A percentile compares a stretch with the other conserved stretches of the same genome.
phyloP scores from a whole-genome alignment of 805 yeast species.

The Candida krabiensis region DNA sequence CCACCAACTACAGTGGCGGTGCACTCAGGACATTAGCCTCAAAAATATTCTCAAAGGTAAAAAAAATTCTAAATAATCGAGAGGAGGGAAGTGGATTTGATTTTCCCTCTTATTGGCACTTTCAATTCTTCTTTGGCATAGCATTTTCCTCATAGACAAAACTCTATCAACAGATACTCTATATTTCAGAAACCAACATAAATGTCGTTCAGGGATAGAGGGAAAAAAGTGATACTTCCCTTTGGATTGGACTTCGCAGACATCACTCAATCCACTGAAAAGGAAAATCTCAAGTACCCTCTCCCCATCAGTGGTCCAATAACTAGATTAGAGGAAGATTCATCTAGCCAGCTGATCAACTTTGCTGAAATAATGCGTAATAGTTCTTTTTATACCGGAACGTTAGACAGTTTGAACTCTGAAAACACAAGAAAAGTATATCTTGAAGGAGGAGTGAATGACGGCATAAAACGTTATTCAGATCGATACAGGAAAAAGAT shows the following conservation, averaged over 20 bases:
- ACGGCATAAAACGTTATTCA: slow-evolving; percentile 79
- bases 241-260: slow-evolving; percentile 73
- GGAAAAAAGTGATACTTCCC: slow-evolving; percentile 52
- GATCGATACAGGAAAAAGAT: slow-evolving; percentile 75
- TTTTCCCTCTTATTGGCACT: no score
- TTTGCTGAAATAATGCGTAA: slow-evolving; percentile 54
- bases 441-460: slow-evolving; percentile 48
- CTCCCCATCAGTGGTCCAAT: slow-evolving; percentile 68
- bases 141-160: no score
- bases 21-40: no score
- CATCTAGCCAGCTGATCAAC: slow-evolving; percentile 56
- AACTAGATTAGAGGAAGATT: slow-evolving; percentile 47
- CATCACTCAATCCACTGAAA: slow-evolving; percentile 39
- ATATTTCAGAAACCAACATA: no score
- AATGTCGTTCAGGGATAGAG: slow-evolving; percentile 59
- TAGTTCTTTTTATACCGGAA: slow-evolving; percentile 69
- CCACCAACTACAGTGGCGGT: no score
- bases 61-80: no score
- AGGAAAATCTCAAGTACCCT: slow-evolving; percentile 39
- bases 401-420: slow-evolving; percentile 29
- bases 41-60: no score
- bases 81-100: no score
- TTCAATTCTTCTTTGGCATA: no score
- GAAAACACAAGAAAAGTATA: slow-evolving; percentile 27
- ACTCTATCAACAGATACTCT: no score